Base-by-base conservation (phyloP, 2,329 filamentous ascomycete genomes). In the Colletotrichum eleusines region DNA sequence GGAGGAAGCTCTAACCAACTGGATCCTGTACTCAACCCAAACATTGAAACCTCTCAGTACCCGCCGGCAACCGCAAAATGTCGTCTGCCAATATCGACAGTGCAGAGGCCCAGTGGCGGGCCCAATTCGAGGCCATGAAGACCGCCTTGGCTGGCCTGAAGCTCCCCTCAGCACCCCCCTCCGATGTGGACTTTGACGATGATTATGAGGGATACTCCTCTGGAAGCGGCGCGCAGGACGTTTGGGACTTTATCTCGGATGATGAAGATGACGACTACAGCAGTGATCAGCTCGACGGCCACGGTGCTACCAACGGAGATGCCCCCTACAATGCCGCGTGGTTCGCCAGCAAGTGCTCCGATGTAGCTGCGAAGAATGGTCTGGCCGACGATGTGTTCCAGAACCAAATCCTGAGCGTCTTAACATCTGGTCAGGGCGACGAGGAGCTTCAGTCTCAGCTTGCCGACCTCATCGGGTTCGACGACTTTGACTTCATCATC, bases 171-270 rank as follows among this genome's bases (percentile, higher is more conserved):
- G 60, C 64, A 20, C 68, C 66, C 12, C 73, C 76, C 2, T 82
- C 83, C 23, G 83, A 87, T 16, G 86, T 90, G 64, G 81, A 91
- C 53, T 81, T 91, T 61, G 90, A 93, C 72, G 89, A 94, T 11
- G 91, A 93, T 42, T 84, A 88, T 38, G 84, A 85, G 35, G 83
- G 82, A 16, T 85, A 85, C 73, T 86, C 84, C 1, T 88, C 86
- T 2, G 88, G 88, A 6, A 89, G 88, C 53, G 89, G 88, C 23
- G 88, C 89, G 6, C 92, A 95, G 69, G 94, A 98, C 81, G 91
- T 98, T 12, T 98, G 95, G 95, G 95, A 98, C 78, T 90, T 97
- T 69, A 94, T 97, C 77, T 94, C 91, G 70, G 92, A 95, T 61
- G 87, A 87, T 59, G 91, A 92, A 31, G 89, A 90, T 26, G 91